Percentiles rank a stretch among this genome's conserved stretches.
phyloP scores from a whole-genome alignment of 805 yeast genomes.

The Wickerhamiella bombiphila region DNA sequence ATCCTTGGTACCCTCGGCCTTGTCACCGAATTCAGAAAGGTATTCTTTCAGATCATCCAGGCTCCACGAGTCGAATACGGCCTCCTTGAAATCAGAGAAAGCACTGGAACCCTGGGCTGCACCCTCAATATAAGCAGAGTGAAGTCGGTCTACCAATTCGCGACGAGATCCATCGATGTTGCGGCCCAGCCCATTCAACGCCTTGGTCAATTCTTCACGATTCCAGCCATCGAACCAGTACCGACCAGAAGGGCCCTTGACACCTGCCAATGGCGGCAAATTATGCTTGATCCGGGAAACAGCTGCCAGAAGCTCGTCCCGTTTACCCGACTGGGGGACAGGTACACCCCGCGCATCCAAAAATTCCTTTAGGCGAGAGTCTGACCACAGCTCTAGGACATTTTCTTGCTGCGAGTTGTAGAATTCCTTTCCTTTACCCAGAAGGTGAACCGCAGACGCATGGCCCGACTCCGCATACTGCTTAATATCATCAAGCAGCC shows the following conservation, averaged over 20 bases:
- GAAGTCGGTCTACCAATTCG: constrained; percentile 32
- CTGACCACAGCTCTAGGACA: constrained; percentile 21
- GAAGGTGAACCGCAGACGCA: constrained; percentile 8
- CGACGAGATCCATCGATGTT: constrained; percentile 31
- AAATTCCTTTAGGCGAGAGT: constrained; percentile 22
- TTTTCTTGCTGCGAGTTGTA: constrained; percentile 4
- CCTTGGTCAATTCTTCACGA: constrained; percentile 31
- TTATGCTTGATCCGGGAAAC: constrained; percentile 28
- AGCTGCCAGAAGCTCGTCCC: constrained; percentile 29
- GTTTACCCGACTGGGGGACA: constrained; percentile 19
- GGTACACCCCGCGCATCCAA: constrained; percentile 24
- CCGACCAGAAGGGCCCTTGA: constrained; percentile 33
- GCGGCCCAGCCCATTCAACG: constrained; percentile 34
- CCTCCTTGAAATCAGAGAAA: constrained; percentile 27
- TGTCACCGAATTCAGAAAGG: constrained; percentile 32
- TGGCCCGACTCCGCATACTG: constrained; percentile 10
- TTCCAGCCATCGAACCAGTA: constrained; percentile 44
- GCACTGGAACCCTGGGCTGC: constrained; percentile 25
- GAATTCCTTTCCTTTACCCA: constrained; percentile 17
- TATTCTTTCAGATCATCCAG: constrained; percentile 41
- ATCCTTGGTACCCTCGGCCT: constrained; percentile 9
- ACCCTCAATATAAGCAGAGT: constrained; percentile 31
- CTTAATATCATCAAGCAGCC: constrained; percentile 20
- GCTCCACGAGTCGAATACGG: constrained; percentile 36
- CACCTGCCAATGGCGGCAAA: constrained; percentile 22